Base-by-base conservation (phyloP, 1,284 basidiomycete genomes). In the Puccinia novopanici region DNA sequence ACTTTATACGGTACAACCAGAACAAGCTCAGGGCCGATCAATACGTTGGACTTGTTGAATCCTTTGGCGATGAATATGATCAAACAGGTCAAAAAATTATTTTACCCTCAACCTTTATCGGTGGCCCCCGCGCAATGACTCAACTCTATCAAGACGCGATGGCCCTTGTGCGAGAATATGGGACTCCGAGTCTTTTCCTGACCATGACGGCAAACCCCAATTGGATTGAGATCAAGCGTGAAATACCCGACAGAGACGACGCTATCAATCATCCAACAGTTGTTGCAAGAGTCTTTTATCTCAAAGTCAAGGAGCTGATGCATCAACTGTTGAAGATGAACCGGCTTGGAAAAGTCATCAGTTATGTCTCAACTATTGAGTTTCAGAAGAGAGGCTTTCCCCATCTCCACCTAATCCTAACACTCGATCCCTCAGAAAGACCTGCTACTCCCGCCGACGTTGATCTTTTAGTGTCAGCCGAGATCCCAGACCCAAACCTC, bases 371-470 rank as follows among this genome's bases (percentile, higher is more conserved):
- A 75, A 86, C 86, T 0, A 88, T 89, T 80, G 88, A 89, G 82
- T 89, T 88, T 72, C 89, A 89, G 81, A 89, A 89, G 80, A 83
- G 87, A 0, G 88, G 88, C 0, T 85, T 89, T 0, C 88, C 88
- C 2, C 88, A 89, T 74, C 86, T 87, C 81, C 89, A 90, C 59
- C 81, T 88, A 2, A 55, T 55, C 37, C 8, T 65, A 1, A 65
- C 61, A 10, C 3, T 65, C 4, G 37, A 9, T 3, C 3, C 2
- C 3, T 6, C 2, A 3, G 17, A 22, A 12, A 42, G n/a, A 30
- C 78, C 78, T 0, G 85, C 83, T 0, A 67, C 61, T 24, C 84
- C 87, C 0, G 83, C 83, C 0, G 85, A 86, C 19, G 84, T 89
- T 48, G 87, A 89, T 81, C 63, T 81, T 0, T 65, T 84, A 19